Base-by-base conservation (phyloP, 176 grass and related monocot genomes). In the Hsuehochloa calcarea region DNA sequence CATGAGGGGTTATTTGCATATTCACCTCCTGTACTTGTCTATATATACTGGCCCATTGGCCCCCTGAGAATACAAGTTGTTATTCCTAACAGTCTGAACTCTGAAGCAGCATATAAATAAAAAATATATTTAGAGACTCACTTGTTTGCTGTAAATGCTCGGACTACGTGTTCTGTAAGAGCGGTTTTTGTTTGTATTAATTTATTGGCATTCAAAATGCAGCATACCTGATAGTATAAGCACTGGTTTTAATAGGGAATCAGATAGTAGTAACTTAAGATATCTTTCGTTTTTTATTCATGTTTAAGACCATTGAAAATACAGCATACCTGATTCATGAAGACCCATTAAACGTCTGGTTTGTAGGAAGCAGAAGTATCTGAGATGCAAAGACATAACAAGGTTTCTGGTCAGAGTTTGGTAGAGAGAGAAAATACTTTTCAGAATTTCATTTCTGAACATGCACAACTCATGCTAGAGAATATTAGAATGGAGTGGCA, bases 331-430 rank as follows among this genome's bases (percentile, higher is more conserved):
- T 22, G 16, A 50, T 55, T 68, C 82, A 13, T 78, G 73, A 70
- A 10, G 10, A 38, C 17, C 11, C 44, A 40, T 46, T 2, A 9
- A 55, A 29, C 5, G 23, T 0, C 10, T 16, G 49, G 38, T 55
- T 27, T 71, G 43, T 50, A 87, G 37, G 60, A 66, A 52, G 70
- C 44, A 63, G 6, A 63, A 54, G 29, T 26, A 72, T 44, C 45
- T 49, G 46, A 15, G 12, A 49, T 26, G 41, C 58, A 67, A 50
- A 56, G 67, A 66, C 16, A 34, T 76, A 40, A 4, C 9, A 47
- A n/a, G 78, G 8, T 17, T 74, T 59, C 40, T 51, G 41, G 80
- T 84, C 80, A 90, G 43, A 90, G 80, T 84, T 79, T 84, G 84
- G 84, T 87, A 59, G 67, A 69, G 80, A 84, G 74, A 43, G n/a